A percentile compares a stretch with the other conserved stretches of the same genome.
Conservation (phyloP, 2,329 filamentous ascomycete species). For the Pseudogymnoascus sp. region DNA sequence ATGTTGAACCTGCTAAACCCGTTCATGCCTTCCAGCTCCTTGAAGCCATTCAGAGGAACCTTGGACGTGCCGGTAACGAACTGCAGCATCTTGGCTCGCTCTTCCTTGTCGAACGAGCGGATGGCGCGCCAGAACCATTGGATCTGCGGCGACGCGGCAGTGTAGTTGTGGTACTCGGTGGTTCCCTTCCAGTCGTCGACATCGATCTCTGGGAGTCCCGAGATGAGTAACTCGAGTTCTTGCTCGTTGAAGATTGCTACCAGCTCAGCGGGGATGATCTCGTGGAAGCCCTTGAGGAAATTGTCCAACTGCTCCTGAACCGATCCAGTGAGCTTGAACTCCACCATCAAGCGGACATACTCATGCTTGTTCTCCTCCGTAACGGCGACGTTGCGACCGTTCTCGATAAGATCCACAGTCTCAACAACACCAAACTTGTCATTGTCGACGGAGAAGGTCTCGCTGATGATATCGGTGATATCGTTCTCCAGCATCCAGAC, state of each 20-base stretch:
- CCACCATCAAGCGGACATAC: slow-evolving; percentile 88
- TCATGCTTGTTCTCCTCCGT: slow-evolving; percentile 99
- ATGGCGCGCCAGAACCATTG: slow-evolving; percentile 99
- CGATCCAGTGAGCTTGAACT: slow-evolving; percentile 84
- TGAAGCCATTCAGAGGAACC: slow-evolving; percentile 96
- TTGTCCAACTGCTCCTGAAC: slow-evolving; percentile 91
- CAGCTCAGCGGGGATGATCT: slow-evolving; percentile 89
- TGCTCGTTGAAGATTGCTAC: slow-evolving; percentile 98
- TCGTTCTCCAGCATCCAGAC: slow-evolving; percentile 99
- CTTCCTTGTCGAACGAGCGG: slow-evolving; percentile 96
- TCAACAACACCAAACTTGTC: slow-evolving; percentile 88
- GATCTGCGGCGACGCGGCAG: slow-evolving; percentile 85
- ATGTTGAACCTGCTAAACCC: slow-evolving; percentile 98
- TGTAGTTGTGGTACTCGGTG: slow-evolving; percentile 98
- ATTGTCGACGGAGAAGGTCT: slow-evolving; percentile 90
- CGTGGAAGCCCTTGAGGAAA: slow-evolving; percentile 92
- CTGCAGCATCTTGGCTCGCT: slow-evolving; percentile 91
- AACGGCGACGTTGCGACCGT: slow-evolving; percentile 85
- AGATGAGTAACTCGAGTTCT: slow-evolving; percentile 92
- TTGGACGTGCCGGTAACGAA: slow-evolving; percentile 98
- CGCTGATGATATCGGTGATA: slow-evolving; percentile 94
- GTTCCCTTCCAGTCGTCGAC: slow-evolving; percentile 99
- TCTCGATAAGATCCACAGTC: slow-evolving; percentile 75
- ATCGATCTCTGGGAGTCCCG: slow-evolving; percentile 92
- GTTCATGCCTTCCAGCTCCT: slow-evolving; percentile 98